These are phyloP conservation scores for Paraphaeosphaeria minitans DNA, from an alignment of 2,329 filamentous ascomycete species.

Conservation along the genomic window DNA sequence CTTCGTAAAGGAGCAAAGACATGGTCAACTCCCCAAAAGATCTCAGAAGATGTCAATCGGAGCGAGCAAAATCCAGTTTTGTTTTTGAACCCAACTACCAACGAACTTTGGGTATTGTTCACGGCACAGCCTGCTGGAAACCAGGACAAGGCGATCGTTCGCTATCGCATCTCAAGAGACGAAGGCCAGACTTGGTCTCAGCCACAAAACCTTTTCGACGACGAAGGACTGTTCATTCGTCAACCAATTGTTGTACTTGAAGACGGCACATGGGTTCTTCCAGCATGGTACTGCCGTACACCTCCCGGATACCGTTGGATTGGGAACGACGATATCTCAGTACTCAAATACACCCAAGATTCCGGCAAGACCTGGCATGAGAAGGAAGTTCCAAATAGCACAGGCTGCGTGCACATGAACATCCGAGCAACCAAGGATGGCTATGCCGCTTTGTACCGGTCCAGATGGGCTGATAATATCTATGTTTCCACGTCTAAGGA, in stretches of 20 bases:
- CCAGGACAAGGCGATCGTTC: constrained; percentile 50
- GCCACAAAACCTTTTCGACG: constrained; percentile 39
- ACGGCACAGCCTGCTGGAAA: constrained; percentile 54
- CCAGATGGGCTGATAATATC: constrained; percentile 53
- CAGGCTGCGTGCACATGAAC: constrained; percentile 54
- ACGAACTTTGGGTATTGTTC: constrained; percentile 51
- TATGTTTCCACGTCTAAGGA: constrained; percentile 50
- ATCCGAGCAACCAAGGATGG: constrained; percentile 38
- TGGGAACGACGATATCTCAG: constrained; percentile 53
- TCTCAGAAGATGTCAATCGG: constrained; percentile 48
- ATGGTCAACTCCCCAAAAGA: constrained; percentile 45
- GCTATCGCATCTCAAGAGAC: constrained; percentile 46
- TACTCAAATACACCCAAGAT: constrained; percentile 46
- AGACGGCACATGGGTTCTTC: constrained; percentile 50
- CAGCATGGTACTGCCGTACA: constrained; percentile 52
- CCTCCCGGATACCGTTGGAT: constrained; percentile 51
- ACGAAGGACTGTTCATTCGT: constrained; percentile 48
- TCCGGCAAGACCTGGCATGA: constrained; percentile 50
- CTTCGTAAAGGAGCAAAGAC: constrained; percentile 30
- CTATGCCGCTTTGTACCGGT: constrained; percentile 51
- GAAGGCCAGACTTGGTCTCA: constrained; percentile 47
- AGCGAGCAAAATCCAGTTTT: constrained; percentile 56
- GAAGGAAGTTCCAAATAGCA: constrained; percentile 44
- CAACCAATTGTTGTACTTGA: constrained; percentile 49
- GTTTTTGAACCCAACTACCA: constrained; percentile 44